These are phyloP conservation scores for Agapanthus africanus DNA, from an alignment of 106 monocot genomes.

Conservation along the genomic window DNA sequence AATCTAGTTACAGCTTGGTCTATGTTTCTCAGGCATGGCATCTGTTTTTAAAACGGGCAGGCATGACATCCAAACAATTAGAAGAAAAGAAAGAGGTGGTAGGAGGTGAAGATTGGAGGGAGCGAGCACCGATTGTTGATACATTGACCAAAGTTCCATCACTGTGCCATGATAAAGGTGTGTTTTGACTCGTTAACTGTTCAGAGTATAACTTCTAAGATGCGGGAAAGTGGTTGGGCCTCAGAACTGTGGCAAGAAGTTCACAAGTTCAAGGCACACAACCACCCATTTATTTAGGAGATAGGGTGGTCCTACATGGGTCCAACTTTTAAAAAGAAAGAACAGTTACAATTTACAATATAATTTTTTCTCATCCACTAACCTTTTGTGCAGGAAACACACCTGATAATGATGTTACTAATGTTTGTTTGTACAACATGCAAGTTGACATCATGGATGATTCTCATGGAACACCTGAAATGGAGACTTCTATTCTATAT, in stretches of 20 bases:
- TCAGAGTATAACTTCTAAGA: not conserved
- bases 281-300: too few relatives aligned
- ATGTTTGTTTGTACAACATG: not conserved
- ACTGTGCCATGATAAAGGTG: not conserved
- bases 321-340: not conserved
- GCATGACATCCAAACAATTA: not conserved
- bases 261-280: too few relatives aligned
- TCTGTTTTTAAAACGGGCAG: not conserved
- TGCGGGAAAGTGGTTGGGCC: too few relatives aligned
- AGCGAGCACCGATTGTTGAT: not conserved
- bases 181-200: too few relatives aligned
- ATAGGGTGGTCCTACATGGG: too few relatives aligned
- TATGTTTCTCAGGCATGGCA: not conserved
- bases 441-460: not conserved
- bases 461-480: not conserved
- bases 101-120: not conserved
- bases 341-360: not conserved
- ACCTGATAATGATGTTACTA: not conserved
- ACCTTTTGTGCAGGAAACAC: conserved; percentile 2
- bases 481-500: not conserved
- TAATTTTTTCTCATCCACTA: not conserved
- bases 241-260: too few relatives aligned
- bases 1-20: conserved; percentile 5
- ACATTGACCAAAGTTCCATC: not conserved
- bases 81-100: not conserved